Evolutionary conservation across 345 rosid genomes (phyloP).

Genomic region (Cardamine occulta): DNA sequence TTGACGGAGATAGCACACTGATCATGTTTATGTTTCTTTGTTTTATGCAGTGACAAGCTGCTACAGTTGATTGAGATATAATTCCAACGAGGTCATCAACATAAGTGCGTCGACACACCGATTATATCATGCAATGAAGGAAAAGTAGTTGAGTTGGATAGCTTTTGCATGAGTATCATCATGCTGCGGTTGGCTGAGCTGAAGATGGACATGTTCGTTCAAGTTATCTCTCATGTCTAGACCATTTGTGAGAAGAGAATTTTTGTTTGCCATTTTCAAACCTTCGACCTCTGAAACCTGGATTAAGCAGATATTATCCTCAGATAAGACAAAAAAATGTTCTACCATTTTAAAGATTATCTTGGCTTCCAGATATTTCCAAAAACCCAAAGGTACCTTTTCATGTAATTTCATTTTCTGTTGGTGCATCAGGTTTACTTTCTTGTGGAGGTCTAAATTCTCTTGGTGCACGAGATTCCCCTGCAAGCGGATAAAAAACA

Average conservation of each 20-base stretch:
- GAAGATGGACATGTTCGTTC: conserved; percentile 68
- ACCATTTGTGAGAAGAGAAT: conserved; percentile 53
- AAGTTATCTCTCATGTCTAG: conserved; percentile 57
- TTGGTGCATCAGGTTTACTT: conserved; percentile 50
- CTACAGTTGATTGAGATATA: conserved; percentile 43
- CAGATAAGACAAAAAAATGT: conserved; percentile 4
- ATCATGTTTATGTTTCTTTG: conserved; percentile 40
- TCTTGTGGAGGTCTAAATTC: conserved; percentile 56
- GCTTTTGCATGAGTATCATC: conserved; percentile 52
- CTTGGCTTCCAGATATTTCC: not conserved
- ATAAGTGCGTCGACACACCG: not conserved
- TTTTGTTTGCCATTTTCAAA: conserved; percentile 49
- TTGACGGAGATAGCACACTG: conserved; percentile 36
- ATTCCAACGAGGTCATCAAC: not conserved
- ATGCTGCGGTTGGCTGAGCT: conserved; percentile 82
- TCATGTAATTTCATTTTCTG: conserved; percentile 60
- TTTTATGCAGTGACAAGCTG: conserved; percentile 66
- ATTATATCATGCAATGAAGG: conserved; percentile 34
- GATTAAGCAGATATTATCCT: conserved; percentile 32
- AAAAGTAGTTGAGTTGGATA: conserved; percentile 62
- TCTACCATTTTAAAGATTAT: conserved; percentile 27
- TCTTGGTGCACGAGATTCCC: conserved; percentile 62
- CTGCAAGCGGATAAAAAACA: conserved; percentile 43
- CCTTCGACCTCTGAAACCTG: conserved; percentile 73
- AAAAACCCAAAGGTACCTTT: conserved; percentile 51